phyloP scores from a whole-genome alignment of 169 alveolate species.

The Amoebophrya sp. region DNA sequence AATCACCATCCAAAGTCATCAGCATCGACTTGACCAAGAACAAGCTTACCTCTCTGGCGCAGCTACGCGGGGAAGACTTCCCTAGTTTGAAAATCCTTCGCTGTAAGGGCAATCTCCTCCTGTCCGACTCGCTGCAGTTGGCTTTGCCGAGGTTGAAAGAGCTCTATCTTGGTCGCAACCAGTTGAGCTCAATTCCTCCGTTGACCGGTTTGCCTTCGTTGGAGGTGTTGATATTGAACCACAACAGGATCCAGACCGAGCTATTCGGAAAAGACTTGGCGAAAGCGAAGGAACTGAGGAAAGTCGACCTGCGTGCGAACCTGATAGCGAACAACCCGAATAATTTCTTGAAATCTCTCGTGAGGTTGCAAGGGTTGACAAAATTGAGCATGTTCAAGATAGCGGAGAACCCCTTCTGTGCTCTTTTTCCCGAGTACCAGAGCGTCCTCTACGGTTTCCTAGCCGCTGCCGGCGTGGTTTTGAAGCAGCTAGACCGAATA shows the following conservation, averaged over 20 bases:
- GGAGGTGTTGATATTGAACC: not conserved
- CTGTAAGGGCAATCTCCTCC: not conserved
- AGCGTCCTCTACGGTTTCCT: not conserved
- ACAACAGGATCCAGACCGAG: not conserved
- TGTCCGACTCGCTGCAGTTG: not conserved
- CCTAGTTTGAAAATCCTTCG: not conserved
- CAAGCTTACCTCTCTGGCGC: not conserved
- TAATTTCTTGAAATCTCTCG: not conserved
- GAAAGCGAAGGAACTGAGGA: not conserved
- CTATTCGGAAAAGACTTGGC: not conserved
- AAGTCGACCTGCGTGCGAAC: not conserved
- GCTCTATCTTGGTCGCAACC: slow-evolving; percentile 14
- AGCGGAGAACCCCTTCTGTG: slow-evolving; percentile 4
- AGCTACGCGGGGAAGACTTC: not conserved
- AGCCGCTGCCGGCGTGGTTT: not conserved
- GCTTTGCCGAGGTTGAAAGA: not conserved
- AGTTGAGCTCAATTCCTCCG: not conserved
- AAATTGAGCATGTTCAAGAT: not conserved
- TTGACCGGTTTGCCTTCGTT: not conserved
- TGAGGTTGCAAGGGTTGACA: not conserved
- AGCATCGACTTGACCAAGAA: not conserved
- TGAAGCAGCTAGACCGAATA: not conserved
- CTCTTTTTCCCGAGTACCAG: not conserved
- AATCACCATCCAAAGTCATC: not conserved
- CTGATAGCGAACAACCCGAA: not conserved